Base-by-base conservation (phyloP, 768 basidiomycete genomes). In the Astraeus odoratus region DNA sequence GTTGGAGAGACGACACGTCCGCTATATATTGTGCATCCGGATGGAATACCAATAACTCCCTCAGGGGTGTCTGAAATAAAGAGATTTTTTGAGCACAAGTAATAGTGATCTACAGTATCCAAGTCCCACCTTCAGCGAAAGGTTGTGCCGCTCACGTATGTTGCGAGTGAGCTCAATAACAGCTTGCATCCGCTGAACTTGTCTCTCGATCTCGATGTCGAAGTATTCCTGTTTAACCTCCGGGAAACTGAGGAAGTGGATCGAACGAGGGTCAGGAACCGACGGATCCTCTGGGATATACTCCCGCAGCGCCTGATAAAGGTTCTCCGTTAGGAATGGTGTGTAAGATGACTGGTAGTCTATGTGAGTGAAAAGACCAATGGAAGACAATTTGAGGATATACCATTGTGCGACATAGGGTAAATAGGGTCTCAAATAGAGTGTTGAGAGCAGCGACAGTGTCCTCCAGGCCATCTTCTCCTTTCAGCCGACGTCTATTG, bases 241-340 rank as follows among this genome's bases (percentile, higher is more conserved):
- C 0, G 96, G 96, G 82, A 96, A 98, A 43, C 79, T 76, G 49
- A 98, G 63, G 76, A 98, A 99, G 68, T 99, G 96, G 51, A 99
- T 70, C 3, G 96, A 98, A 47, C 96, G 86, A 5, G 83, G 76
- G 56, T 98, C 96, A 2, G 77, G 78, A 15, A 75, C 75, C 22
- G 70, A 61, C 16, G 80, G 75, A 52, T 88, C 77, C 48, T 81
- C 80, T 0, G 92, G 90, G 51, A 95, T 86, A 70, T 80, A 95
- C n/a, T 70, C 70, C 37, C 82, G 80, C 31, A 98, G 74, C 26
- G 88, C 80, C 62, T 98, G 96, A 65, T 97, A 98, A 49, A 98
- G 72, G 66, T 84, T 96, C 67, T 99, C 96, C 6, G 93, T 94
- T 61, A 98, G 72, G 79, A 97, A 98, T 0, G 96, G 96, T 8